Evolutionary conservation across 1,284 basidiomycete genomes (phyloP), one percentile per base, ranked within the genome.

Genomic region (Papiliotrema laurentii): DNA sequence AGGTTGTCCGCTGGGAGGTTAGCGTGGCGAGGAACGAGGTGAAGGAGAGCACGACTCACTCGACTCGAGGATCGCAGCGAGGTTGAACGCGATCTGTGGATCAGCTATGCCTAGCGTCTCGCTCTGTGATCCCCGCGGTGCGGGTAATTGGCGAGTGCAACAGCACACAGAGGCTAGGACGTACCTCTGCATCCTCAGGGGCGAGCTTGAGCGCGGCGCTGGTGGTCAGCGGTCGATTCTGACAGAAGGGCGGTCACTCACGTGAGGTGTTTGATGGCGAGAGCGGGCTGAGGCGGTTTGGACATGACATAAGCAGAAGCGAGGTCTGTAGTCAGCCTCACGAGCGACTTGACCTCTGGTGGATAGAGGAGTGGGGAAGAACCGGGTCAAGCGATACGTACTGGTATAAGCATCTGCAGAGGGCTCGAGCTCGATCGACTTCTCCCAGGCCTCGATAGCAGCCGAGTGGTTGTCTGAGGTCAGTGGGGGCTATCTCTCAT

Each of bases 221-320:
- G 72, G 26, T 43, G 5, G 24, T 22, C 13, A 18, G 18, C 33
- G 11, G 25, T n/a, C 42, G 16, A 36, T 30, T 24, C 24, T 11
- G 18, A 39, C 18, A 21, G 5, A 22, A 22, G 18, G 28, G 56
- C 61, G 59, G 4, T 50, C 1, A 78, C 80, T 60, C 77, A 86
- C 86, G 84, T 82, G 55, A 94, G 79, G 75, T 94, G 89, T 69
- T 88, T 84, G 58, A 94, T 78, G 28, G 92, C 92, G 54, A 93
- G 81, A 75, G 94, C 90, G 47, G 92, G 87, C 63, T 89, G 81
- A 50, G 87, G 81, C 44, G 87, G 83, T 68, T 83, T 81, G 45
- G 87, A 87, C 66, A 94, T 83, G 64, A 96, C 88, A 75, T 96
- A 96, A 55, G 92, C 92, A 61, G 87, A 92, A 36, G 92, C 92